Evolutionary conservation across 73 alveolate genomes (phyloP), one percentile per base, ranked within the genome.

Genomic region (Stentor roeselii): DNA sequence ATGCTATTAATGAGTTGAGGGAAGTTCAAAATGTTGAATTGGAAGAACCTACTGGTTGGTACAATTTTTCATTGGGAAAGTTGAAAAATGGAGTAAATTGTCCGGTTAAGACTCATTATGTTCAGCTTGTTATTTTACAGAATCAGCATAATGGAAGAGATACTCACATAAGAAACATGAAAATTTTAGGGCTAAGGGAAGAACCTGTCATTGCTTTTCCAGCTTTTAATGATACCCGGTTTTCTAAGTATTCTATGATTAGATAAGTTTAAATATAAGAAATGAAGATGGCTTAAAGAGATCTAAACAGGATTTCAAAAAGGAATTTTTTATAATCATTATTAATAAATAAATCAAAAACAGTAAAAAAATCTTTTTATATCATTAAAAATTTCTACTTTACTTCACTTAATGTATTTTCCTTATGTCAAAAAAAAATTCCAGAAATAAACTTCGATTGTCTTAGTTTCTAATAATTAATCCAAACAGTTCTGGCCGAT

Each of bases 31-130:
- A 91, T 27, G 92, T 96, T 35, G 99, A 97, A 75, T 96, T 96
- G 84, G 98, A 93, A 78, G 99, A 97, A 80, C 99, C 99, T 39
- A 90, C 88, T 37, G 99, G 99, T 50, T 97, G 99, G 99, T 96
- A 86, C 86, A 92, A 93, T 78, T 95, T 97, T 85, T 78, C 94
- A 77, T 88, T 95, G 34, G 94, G 93, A 15, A 67, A 67, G 41
- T 32, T 21, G 80, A 21, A 30, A 30, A 32, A 32, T 21, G 80
- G 80, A 11, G 41, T 2, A 27, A 27, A 21, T 67, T 27, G 2
- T 1, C 80, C 80, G 75, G 95, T 93, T 78, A 83, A 88, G 82
- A 91, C 92, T 83, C 50, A 94, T 41, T 91, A 58, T 30, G 89
- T 91, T 32, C 82, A 75, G 59, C 60, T 87, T n/a, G 98, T 94